These are phyloP conservation scores for Phytophthora sojae DNA, from an alignment of 352 stramenopile species.

Conservation along the genomic window DNA sequence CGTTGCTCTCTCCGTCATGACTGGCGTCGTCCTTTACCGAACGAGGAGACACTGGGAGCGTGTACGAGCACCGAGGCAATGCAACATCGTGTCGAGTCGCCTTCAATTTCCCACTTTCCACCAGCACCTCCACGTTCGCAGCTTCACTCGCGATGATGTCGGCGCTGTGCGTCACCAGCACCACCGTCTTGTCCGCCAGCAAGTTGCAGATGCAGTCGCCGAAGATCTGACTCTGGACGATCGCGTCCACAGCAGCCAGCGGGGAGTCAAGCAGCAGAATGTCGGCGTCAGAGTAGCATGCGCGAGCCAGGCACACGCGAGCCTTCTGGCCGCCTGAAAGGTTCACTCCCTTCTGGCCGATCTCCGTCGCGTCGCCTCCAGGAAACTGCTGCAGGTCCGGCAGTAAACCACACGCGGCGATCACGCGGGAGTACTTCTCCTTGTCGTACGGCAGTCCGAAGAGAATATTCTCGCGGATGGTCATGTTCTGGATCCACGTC, in stretches of 20 bases:
- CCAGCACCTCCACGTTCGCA: constrained; percentile 37
- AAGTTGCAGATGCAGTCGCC: constrained; percentile 42
- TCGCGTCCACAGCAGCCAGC: constrained; percentile 92
- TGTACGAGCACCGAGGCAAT: constrained; percentile 18
- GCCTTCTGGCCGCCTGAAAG: constrained; percentile 94
- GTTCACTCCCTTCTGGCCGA: constrained; percentile 96
- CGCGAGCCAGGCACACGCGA: constrained; percentile 68
- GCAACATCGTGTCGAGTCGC: constrained; percentile 19
- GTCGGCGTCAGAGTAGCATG: constrained; percentile 65
- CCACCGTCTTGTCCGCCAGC: constrained; percentile 64
- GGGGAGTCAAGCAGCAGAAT: constrained; percentile 93
- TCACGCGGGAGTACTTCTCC: constrained; percentile 55
- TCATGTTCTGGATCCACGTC: constrained; percentile 96
- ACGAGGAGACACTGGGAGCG: constrained; percentile 11
- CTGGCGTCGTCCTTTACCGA: background rate
- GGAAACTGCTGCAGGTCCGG: constrained; percentile 90
- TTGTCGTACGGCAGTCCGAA: constrained; percentile 80
- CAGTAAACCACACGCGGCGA: constrained; percentile 79
- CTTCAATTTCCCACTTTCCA: constrained; percentile 35
- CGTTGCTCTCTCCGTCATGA: constrained; percentile 9
- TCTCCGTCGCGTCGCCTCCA: constrained; percentile 92
- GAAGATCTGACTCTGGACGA: constrained; percentile 94
- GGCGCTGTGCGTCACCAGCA: constrained; percentile 93
- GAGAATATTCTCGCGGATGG: constrained; percentile 94
- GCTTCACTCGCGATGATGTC: constrained; percentile 55